These are phyloP conservation scores for Salix purpurea DNA, from an alignment of 345 rosid species.

Conservation along the genomic window DNA sequence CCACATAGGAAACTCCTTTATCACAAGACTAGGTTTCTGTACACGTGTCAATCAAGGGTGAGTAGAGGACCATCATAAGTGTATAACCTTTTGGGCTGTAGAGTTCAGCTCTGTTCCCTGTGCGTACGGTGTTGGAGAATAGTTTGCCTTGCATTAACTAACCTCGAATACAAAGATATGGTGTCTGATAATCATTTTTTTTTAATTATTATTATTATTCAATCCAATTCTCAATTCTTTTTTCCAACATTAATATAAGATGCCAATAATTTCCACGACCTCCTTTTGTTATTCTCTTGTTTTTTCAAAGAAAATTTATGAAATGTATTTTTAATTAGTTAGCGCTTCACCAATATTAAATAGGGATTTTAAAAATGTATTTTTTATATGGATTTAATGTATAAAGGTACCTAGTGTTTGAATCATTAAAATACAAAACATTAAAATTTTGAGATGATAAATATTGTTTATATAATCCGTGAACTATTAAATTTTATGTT, in stretches of 20 bases:
- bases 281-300: not conserved
- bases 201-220: not conserved
- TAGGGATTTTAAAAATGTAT: too few species aligned
- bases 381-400: too few species aligned
- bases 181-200: not conserved
- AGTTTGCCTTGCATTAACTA: not conserved
- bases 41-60: constrained; percentile 32
- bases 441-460: too few species aligned
- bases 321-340: too few species aligned
- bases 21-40: constrained; percentile 8
- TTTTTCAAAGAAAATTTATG: too few species aligned
- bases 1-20: not conserved
- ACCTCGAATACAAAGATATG: not conserved
- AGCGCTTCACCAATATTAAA: too few species aligned
- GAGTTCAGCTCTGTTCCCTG: not conserved
- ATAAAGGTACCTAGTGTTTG: too few species aligned
- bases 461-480: too few species aligned
- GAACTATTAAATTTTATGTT: too few species aligned
- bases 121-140: not conserved
- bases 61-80: not conserved
- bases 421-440: too few species aligned
- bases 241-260: not conserved
- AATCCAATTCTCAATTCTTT: not conserved
- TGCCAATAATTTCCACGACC: not conserved
- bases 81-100: not conserved